Evolutionary conservation across 2,329 filamentous ascomycete genomes (phyloP).

Genomic region (Zelopaecilomyces penicillatus): DNA sequence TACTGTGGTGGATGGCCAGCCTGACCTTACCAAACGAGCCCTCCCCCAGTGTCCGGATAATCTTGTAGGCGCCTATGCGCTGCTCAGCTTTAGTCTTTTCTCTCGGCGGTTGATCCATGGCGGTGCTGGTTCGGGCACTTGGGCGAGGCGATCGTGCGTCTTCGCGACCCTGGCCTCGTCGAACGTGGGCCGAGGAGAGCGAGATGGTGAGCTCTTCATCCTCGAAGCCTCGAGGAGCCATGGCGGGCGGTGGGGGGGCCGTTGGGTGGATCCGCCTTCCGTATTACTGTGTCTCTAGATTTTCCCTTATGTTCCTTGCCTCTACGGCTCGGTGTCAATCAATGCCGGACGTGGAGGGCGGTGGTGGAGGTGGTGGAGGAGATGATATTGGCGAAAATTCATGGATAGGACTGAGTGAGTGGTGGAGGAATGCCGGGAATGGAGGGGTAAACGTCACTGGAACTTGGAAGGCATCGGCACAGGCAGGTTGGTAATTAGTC

Average conservation of each 20-base stretch:
- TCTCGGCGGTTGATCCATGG: conserved; percentile 25
- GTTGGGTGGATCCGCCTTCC: not conserved
- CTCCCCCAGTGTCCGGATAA: conserved; percentile 85
- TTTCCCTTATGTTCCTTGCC: not conserved
- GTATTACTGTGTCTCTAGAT: not conserved
- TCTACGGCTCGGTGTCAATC: conserved; percentile 5
- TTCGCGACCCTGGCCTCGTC: conserved; percentile 33
- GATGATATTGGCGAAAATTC: not conserved
- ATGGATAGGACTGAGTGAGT: no score
- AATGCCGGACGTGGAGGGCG: conserved; percentile 8
- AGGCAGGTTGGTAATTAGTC: no score
- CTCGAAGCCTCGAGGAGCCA: conserved; percentile 55
- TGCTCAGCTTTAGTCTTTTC: conserved; percentile 60
- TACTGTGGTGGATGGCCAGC: conserved; percentile 85
- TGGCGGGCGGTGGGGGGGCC: conserved; percentile 20
- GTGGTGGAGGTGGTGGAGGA: not conserved
- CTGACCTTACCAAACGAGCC: conserved; percentile 99
- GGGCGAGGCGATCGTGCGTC: conserved; percentile 18
- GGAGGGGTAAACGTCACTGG: no score
- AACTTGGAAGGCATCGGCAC: no score
- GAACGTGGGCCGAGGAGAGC: conserved; percentile 56
- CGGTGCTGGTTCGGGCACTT: conserved; percentile 21
- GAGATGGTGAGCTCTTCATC: conserved; percentile 79
- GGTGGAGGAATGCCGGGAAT: no score
- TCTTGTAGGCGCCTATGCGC: conserved; percentile 84